phyloP scores from a whole-genome alignment of 2,329 filamentous ascomycete genomes.

The Lasiodiplodia theobromae region DNA sequence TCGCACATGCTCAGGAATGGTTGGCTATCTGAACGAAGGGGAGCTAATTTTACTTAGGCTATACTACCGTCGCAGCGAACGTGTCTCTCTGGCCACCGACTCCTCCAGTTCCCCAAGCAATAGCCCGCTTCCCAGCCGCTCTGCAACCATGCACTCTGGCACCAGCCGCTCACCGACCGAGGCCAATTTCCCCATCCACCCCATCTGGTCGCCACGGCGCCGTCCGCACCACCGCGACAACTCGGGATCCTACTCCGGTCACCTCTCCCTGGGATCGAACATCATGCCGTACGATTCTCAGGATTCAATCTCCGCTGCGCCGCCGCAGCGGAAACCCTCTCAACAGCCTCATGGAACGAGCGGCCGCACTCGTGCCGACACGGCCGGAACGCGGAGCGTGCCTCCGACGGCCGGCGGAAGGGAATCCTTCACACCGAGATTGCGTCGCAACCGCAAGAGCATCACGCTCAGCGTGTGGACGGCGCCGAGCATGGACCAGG shows the following conservation, averaged over 20 bases:
- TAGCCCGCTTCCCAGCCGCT: conserved; percentile 40
- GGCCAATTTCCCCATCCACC: conserved; percentile 44
- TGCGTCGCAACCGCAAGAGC: conserved; percentile 25
- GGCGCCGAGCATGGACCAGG: conserved; percentile 15
- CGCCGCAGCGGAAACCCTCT: conserved; percentile 1
- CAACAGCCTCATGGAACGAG: neutral
- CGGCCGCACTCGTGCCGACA: neutral
- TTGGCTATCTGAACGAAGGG: neutral
- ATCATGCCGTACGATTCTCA: conserved; percentile 16
- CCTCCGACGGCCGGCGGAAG: conserved; percentile 12
- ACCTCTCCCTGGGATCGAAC: conserved; percentile 5
- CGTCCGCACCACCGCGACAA: conserved; percentile 40
- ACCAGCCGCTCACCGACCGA: conserved; percentile 47
- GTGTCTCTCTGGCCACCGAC: conserved; percentile 42
- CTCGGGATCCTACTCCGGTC: conserved; percentile 2
- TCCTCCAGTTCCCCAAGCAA: conserved; percentile 29
- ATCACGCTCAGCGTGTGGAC: conserved; percentile 28
- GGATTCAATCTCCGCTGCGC: neutral
- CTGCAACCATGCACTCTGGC: conserved; percentile 45
- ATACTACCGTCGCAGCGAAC: conserved; percentile 48
- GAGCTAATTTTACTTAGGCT: conserved; percentile 34
- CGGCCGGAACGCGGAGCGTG: conserved; percentile 14
- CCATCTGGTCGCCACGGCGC: conserved; percentile 48
- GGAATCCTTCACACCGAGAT: conserved; percentile 12
- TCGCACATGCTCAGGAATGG: neutral